A percentile compares a stretch with the other conserved stretches of the same genome.
Evolutionary conservation across 768 basidiomycete species (phyloP).

Genomic region (Clathrus columnatus): DNA sequence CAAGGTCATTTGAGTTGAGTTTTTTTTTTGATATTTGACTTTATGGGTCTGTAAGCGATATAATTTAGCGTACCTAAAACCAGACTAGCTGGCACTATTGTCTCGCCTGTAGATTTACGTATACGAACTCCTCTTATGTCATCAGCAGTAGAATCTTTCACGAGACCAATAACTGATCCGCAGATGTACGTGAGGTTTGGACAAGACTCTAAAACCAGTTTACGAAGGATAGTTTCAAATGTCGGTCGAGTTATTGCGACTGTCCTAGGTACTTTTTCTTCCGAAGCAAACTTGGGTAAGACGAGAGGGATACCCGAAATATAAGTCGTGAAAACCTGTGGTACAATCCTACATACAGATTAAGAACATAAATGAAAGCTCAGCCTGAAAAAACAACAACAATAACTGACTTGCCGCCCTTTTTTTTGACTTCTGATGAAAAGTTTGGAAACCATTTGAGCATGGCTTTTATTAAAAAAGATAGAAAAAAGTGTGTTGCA

Average conservation of each 20-base stretch:
- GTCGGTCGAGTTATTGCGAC: constrained; percentile 9
- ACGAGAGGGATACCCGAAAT: too few relatives aligned
- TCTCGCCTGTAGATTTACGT: constrained; percentile 10
- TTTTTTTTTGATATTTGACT: not conserved
- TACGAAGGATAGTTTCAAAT: constrained; percentile 18
- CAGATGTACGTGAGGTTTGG: constrained; percentile 16
- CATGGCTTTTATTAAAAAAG: constrained; percentile 6
- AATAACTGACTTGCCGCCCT: too few relatives aligned
- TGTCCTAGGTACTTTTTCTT: too few relatives aligned
- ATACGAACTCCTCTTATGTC: constrained; percentile 12
- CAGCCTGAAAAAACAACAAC: too few relatives aligned
- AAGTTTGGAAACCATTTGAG: constrained; percentile 15
- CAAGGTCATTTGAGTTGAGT: too few relatives aligned
- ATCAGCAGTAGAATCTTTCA: not conserved
- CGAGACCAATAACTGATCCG: constrained; percentile 17
- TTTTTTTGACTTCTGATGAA: too few relatives aligned
- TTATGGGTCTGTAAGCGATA: too few relatives aligned
- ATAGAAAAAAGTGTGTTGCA: constrained; percentile 6
- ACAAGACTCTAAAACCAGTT: constrained; percentile 12
- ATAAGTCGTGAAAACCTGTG: too few relatives aligned
- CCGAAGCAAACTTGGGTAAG: too few relatives aligned
- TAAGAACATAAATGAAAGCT: too few relatives aligned
- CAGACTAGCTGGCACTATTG: constrained; percentile 10
- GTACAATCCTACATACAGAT: too few relatives aligned
- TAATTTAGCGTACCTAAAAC: constrained; percentile 15